These are phyloP conservation scores for Albugo candida DNA, from an alignment of 352 stramenopile species.

Conservation along the genomic window DNA sequence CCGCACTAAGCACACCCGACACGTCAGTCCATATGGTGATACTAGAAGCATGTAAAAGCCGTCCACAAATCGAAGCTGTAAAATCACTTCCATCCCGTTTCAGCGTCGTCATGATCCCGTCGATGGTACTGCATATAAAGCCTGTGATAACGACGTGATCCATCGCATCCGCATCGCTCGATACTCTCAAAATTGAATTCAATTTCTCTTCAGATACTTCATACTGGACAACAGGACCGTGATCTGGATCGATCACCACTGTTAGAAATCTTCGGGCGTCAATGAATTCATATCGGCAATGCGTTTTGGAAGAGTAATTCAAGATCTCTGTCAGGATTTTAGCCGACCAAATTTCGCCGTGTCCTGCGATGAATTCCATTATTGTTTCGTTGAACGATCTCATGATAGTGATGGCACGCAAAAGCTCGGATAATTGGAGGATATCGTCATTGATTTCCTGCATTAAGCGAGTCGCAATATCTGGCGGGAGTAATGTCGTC, in stretches of 20 bases:
- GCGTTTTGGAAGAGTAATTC: slow-evolving; percentile 19
- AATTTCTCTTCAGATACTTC: slow-evolving; percentile 49
- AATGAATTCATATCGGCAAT: slow-evolving; percentile 74
- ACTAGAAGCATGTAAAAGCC: slow-evolving; percentile 73
- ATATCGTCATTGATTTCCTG: slow-evolving; percentile 40
- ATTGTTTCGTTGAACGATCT: slow-evolving; percentile 71
- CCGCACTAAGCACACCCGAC: slow-evolving; percentile 86
- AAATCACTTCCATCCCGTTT: slow-evolving; percentile 94
- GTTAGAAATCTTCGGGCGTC: slow-evolving; percentile 83
- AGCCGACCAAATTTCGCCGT: slow-evolving; percentile 91
- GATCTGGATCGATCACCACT: slow-evolving; percentile 54
- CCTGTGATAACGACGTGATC: slow-evolving; percentile 89
- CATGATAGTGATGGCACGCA: slow-evolving; percentile 79
- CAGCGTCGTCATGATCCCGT: slow-evolving; percentile 92
- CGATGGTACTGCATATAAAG: slow-evolving; percentile 89
- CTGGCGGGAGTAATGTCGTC: slow-evolving; percentile 22
- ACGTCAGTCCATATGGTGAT: slow-evolving; percentile 97
- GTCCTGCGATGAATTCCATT: slow-evolving; percentile 87
- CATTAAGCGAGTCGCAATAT: slow-evolving; percentile 32
- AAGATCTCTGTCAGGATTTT: slow-evolving; percentile 79
- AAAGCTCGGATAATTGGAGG: slow-evolving; percentile 47
- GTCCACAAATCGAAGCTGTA: slow-evolving; percentile 92
- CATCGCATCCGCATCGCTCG: slow-evolving; percentile 11
- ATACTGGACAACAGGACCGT: slow-evolving; percentile 62
- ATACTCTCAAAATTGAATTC: slow-evolving; percentile 14